Evolutionary conservation across 495 filamentous ascomycete genomes (phyloP), one percentile per base, ranked within the genome.

Genomic region (Penicillium malachiteum): DNA sequence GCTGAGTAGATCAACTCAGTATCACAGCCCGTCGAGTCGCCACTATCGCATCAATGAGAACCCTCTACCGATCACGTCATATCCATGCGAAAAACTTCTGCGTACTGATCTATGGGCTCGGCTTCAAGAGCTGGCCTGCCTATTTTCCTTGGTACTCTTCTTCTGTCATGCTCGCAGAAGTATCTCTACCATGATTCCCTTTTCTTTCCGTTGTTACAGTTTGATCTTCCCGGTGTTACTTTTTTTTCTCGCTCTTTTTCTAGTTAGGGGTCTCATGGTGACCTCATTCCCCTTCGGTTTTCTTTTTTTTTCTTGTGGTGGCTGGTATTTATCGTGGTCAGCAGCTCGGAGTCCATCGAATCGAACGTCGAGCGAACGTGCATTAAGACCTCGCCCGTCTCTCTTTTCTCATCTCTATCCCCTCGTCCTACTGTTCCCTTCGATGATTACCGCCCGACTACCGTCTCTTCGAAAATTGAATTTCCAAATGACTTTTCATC

Each of bases 1-100:
- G 94, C 92, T 69, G 94, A 97, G 83, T 96, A 88, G 71, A 66
- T 75, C 63, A 38, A 57, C 58, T 65, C 30, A 38, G 37, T 42
- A n/a, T 26, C 50, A 52, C 34, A 26, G 8, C 32, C 7, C 30
- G n/a, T 26, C 14, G 46, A 49, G 32, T n/a, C 33, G n/a, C 18
- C n/a, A 14, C n/a, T 21, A 1, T 32, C 48, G 11, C 34, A 33
- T 33, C 31, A 37, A 10, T 14, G 14, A 32, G 14, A 37, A 49
- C 39, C 38, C 33, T 26, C 21, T 26, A 41, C 33, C 16, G 18
- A 30, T 34, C 12, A 31, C 38, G 26, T 18, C 17, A 30, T 40
- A 40, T 52, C 38, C 37, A 35, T 13, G 34, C 34, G 34, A 37
- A 13, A 37, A 37, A 26, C 4, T 4, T 26, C 21, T 4, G 4